Evolutionary conservation across 192 early-diverging fungal species (phyloP).

Genomic region (Coemansia sp.): DNA sequence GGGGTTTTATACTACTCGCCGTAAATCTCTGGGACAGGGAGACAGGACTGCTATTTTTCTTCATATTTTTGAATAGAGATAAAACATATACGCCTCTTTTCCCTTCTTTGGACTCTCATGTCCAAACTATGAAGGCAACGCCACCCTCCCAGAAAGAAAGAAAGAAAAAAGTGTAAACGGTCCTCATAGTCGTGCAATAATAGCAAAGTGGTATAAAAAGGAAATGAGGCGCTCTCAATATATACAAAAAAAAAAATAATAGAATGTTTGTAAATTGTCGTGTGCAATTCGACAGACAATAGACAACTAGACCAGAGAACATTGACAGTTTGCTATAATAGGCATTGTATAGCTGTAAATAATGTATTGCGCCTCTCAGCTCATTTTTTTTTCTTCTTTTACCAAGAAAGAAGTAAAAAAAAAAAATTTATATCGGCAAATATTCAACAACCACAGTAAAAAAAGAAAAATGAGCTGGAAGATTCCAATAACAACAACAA

Average conservation of each 20-base stretch:
- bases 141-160: neutral
- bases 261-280: slow-evolving; percentile 3
- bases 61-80: neutral
- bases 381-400: neutral
- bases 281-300: neutral
- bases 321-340: neutral
- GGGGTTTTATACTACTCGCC: neutral
- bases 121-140: neutral
- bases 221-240: slow-evolving; percentile 4
- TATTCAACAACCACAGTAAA: too few relatives aligned
- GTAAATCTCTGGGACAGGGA: neutral
- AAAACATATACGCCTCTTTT: slow-evolving; percentile 3
- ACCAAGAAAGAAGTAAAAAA: neutral
- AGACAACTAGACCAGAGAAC: neutral
- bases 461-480: too few relatives aligned
- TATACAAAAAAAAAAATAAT: neutral
- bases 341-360: too few relatives aligned
- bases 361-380: slow-evolving; percentile 3
- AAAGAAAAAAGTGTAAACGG: neutral
- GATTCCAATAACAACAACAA: too few relatives aligned
- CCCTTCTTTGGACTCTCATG: neutral
- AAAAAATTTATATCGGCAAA: too few relatives aligned
- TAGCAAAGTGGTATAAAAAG: neutral
- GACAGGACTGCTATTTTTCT: neutral
- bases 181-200: neutral